Evolutionary conservation across 192 early-diverging fungal genomes (phyloP).

Genomic region (Backusella psychrophila): DNA sequence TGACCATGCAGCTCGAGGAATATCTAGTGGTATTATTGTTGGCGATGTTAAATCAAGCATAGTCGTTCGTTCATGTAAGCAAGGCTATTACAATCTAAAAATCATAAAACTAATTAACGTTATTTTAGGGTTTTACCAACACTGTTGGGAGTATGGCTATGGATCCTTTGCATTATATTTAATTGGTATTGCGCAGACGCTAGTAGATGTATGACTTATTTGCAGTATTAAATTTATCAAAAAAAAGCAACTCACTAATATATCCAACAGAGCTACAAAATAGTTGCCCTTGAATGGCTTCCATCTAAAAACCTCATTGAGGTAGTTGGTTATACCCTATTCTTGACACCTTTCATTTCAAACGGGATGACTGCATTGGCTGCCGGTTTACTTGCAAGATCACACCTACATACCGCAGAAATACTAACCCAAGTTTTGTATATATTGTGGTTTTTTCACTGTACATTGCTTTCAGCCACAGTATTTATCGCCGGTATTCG

Average conservation of each 20-base stretch:
- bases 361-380: constrained; percentile 24
- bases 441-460: constrained; percentile 30
- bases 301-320: constrained; percentile 20
- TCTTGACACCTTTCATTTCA: constrained; percentile 17
- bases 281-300: constrained; percentile 23
- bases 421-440: constrained; percentile 21
- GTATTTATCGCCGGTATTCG: constrained; percentile 25
- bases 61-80: constrained; percentile 23
- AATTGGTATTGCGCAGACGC: constrained; percentile 32
- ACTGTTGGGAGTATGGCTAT: constrained; percentile 32
- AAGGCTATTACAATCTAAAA: neutral
- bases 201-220: constrained; percentile 22
- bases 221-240: neutral
- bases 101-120: neutral
- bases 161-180: constrained; percentile 24
- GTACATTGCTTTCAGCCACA: neutral
- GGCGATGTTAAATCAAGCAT: constrained; percentile 10
- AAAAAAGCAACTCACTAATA: neutral
- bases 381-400: constrained; percentile 16
- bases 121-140: constrained; percentile 21
- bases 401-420: constrained; percentile 8
- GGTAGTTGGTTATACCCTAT: constrained; percentile 15
- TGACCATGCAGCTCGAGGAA: constrained; percentile 13
- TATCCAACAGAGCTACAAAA: constrained; percentile 21
- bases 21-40: constrained; percentile 23